phyloP scores from a whole-genome alignment of 2,329 filamentous ascomycete species.

The Domatiomyces catenatus region DNA sequence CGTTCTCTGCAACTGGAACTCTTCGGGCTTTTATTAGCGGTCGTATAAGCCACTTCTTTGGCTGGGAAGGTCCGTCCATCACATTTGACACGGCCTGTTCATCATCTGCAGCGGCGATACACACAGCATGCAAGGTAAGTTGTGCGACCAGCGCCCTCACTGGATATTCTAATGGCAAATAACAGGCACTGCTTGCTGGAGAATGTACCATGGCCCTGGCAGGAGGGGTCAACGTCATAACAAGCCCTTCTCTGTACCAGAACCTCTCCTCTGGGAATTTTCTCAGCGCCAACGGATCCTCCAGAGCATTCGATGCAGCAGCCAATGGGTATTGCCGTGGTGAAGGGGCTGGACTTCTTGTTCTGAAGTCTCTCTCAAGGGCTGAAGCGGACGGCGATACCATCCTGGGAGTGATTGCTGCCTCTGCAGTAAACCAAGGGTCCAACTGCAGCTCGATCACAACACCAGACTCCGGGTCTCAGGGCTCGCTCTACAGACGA shows the following conservation, averaged over 20 bases:
- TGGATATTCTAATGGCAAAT: constrained; percentile 38
- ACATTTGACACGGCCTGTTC: constrained; percentile 20
- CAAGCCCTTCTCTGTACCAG: constrained; percentile 5
- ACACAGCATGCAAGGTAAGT: constrained; percentile 18
- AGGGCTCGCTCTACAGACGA: constrained; percentile 6
- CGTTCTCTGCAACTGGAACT: constrained; percentile 14
- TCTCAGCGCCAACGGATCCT: constrained; percentile 18
- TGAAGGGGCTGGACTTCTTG: constrained; percentile 22
- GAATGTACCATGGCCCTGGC: constrained; percentile 13
- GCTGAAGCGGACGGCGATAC: constrained; percentile 23
- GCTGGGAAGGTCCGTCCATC: constrained; percentile 16
- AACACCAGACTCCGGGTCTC: constrained; percentile 10
- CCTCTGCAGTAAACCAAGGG: constrained; percentile 23
- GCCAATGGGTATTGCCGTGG: constrained; percentile 20
- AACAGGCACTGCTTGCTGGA: constrained; percentile 2
- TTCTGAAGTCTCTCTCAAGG: constrained; percentile 22
- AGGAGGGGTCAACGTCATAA: constrained; percentile 11
- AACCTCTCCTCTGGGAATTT: background rate
- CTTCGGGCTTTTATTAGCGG: constrained; percentile 16
- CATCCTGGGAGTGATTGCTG: constrained; percentile 23
- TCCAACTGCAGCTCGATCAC: constrained; percentile 7
- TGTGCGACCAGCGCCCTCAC: constrained; percentile 26
- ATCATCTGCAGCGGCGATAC: constrained; percentile 17
- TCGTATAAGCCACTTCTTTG: constrained; percentile 20
- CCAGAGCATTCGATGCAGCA: constrained; percentile 12